These are phyloP conservation scores for Thelephora terrestris DNA, from an alignment of 1,284 basidiomycete species.

Conservation along the genomic window DNA sequence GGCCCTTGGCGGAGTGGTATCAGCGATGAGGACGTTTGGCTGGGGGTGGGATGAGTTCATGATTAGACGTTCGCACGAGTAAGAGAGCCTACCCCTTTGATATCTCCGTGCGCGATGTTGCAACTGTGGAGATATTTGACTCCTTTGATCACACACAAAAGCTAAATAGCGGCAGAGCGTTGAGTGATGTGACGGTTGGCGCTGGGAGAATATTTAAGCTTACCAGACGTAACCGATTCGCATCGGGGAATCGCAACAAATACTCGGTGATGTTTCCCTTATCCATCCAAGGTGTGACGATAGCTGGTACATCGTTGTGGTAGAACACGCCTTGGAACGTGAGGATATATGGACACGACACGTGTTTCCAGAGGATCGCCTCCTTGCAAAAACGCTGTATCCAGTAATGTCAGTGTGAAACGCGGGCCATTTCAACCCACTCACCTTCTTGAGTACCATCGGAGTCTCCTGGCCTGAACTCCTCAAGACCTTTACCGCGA, in stretches of 20 bases:
- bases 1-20: background rate
- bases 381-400: conserved; percentile 3
- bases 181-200: background rate
- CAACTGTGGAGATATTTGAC: background rate
- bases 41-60: background rate
- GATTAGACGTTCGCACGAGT: background rate
- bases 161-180: background rate
- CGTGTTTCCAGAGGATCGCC: conserved; percentile 7
- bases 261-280: conserved; percentile 6
- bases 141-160: background rate
- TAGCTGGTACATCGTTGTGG: conserved; percentile 1
- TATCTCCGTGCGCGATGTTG: background rate
- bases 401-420: too few relatives aligned
- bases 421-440: background rate
- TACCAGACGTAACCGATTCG: conserved; percentile 7
- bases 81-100: background rate
- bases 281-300: conserved; percentile 8
- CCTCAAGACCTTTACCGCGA: conserved; percentile 9
- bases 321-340: conserved; percentile 6
- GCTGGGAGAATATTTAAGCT: background rate
- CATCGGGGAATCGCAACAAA: background rate
- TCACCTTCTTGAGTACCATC: background rate
- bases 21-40: background rate
- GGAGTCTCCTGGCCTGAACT: conserved; percentile 1
- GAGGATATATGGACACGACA: conserved; percentile 5